Base-by-base conservation (phyloP, 176 grass and related monocot species). In the Oryza punctata region DNA sequence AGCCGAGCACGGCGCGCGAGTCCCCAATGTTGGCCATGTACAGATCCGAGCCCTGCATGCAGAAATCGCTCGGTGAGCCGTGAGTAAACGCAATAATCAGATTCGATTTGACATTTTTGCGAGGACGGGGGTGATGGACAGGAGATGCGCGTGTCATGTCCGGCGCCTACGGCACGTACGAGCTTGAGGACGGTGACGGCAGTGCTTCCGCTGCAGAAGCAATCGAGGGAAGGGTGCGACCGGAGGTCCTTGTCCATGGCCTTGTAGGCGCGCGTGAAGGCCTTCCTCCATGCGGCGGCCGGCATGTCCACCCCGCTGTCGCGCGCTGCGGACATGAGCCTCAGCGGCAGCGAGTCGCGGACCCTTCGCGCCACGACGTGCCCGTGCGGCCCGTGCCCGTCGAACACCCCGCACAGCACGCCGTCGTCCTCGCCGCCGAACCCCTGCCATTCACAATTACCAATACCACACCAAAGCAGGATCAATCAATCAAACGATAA, bases 171-270 rank as follows among this genome's bases (percentile, higher is more conserved):
- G 68, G 14, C 69, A 93, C 67, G 70, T 89, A 98, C 96, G 70
- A 96, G 81, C 90, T 91, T 96, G 69, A 99, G 85, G 82, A 99
- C 73, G 60, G 91, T 96, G 72, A 96, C 93, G 78, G 83, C 91
- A 45, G 97, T 99, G 91, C 97, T 96, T 32, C 97, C 93, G 67
- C 93, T 99, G 74, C 93, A 99, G 78, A 96, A 96, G 81, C 86
- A 90, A 70, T 96, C 87, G 59, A 96, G 83, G 15, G 89, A 64
- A 43, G 96, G 80, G 87, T 94, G 93, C 59, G 89, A 94, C 52
- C 89, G 91, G 26, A 99, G 97, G 82, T 99, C 91, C 77, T 96
- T 96, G 87, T 99, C 97, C 93, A 96, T 96, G 80, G 89, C 78
- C 79, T 93, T 91, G 89, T 90, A 99, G 23, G 97, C 88, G 75